Conservation (phyloP, 225 moss, liverwort and hornwort genomes). For the Marchantia polymorpha region DNA sequence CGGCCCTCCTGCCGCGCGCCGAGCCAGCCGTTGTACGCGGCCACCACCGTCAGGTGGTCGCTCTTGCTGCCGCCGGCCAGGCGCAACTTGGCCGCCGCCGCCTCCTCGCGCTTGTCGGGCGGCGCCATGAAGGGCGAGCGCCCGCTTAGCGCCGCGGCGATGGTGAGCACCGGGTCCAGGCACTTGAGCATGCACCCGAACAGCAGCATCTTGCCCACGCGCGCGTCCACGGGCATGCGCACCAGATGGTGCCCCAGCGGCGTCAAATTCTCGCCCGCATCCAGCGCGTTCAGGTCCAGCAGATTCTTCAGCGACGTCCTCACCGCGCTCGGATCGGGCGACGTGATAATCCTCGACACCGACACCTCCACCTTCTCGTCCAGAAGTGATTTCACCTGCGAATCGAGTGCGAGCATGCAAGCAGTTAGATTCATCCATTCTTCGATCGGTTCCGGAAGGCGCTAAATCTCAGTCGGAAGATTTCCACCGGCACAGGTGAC, state of each 20-base stretch:
- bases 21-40: constrained; percentile 68
- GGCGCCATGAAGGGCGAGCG: constrained; percentile 73
- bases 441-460: too few relatives aligned
- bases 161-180: constrained; percentile 68
- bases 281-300: constrained; percentile 67
- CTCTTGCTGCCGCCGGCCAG: constrained; percentile 71
- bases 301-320: constrained; percentile 63
- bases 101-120: constrained; percentile 66
- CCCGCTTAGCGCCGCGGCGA: constrained; percentile 68
- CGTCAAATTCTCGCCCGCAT: constrained; percentile 54
- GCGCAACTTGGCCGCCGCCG: constrained; percentile 49
- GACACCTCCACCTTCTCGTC: constrained; percentile 54
- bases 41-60: constrained; percentile 68
- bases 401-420: neutral
- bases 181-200: constrained; percentile 83
- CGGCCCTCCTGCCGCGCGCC: constrained; percentile 55
- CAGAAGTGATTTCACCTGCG: constrained; percentile 67
- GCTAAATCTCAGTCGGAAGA: too few relatives aligned
- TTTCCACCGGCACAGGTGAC: neutral
- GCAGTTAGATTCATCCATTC: neutral
- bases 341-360: constrained; percentile 58
- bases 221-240: constrained; percentile 75
- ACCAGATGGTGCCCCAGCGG: constrained; percentile 75
- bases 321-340: constrained; percentile 58
- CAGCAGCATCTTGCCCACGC: constrained; percentile 74